A percentile compares a stretch with the other conserved stretches of the same genome.
These are phyloP conservation scores for Cercospora beticola DNA, from an alignment of 2,329 filamentous ascomycete species.

Conservation along the genomic window DNA sequence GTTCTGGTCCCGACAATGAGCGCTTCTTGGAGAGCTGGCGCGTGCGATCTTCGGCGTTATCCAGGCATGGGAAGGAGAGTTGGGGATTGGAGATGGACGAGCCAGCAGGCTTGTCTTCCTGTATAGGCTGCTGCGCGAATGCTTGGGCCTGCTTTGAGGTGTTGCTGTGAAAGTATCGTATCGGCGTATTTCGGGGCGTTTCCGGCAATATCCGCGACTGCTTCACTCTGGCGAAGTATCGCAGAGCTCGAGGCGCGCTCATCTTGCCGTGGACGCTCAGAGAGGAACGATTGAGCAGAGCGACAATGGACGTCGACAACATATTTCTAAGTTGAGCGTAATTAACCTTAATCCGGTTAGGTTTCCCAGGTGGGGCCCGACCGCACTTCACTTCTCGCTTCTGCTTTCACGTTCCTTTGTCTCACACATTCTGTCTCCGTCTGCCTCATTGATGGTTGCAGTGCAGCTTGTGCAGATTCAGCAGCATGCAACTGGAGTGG, in stretches of 20 bases:
- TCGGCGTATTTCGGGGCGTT: not conserved
- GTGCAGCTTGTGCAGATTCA: not conserved
- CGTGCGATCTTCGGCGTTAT: conserved; percentile 72
- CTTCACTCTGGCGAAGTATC: not conserved
- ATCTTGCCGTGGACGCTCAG: not conserved
- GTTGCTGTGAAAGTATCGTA: conserved; percentile 20
- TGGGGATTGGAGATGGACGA: conserved; percentile 68
- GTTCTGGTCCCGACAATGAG: conserved; percentile 75
- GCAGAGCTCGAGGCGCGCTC: conserved; percentile 6
- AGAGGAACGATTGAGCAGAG: not conserved
- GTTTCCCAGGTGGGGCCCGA: not conserved
- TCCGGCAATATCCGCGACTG: conserved; percentile 1
- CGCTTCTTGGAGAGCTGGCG: conserved; percentile 67
- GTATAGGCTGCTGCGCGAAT: conserved; percentile 26
- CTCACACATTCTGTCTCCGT: not conserved
- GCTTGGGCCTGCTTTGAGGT: conserved; percentile 22
- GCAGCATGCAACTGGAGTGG: not conserved
- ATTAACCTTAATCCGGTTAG: not conserved
- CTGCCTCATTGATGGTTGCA: not conserved
- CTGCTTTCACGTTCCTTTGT: conserved; percentile 5
- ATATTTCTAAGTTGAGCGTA: not conserved
- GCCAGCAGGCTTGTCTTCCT: conserved; percentile 31
- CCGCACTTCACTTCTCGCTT: conserved; percentile 1
- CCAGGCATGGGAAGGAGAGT: conserved; percentile 86
- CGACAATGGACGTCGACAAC: not conserved